Evolutionary conservation across 2,329 filamentous ascomycete species (phyloP).

Genomic region (Botryotinia globosa): DNA sequence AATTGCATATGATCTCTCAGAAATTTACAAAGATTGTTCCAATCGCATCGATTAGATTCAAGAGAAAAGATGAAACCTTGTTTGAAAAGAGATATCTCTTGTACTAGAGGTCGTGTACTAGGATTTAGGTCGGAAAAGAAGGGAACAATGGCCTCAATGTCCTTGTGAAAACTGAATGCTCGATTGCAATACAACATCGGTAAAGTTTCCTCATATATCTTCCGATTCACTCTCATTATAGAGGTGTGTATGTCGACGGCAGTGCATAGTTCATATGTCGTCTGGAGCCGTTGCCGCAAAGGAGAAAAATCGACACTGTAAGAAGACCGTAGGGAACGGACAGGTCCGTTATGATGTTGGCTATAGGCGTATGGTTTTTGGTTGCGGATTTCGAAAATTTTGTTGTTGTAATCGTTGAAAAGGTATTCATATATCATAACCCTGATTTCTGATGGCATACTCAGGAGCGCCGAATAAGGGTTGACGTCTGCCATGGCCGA

Average conservation of each 20-base stretch:
- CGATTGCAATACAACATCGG: conserved; percentile 55
- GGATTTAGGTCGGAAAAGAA: conserved; percentile 58
- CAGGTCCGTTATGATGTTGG: conserved; percentile 7
- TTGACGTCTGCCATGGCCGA: neutral
- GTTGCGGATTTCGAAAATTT: conserved; percentile 44
- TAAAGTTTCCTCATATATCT: conserved; percentile 54
- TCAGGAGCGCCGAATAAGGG: conserved; percentile 27
- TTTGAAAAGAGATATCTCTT: conserved; percentile 54
- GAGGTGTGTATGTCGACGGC: conserved; percentile 44
- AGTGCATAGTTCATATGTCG: conserved; percentile 54
- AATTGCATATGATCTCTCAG: conserved; percentile 43
- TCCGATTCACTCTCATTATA: conserved; percentile 47
- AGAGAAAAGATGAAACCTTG: conserved; percentile 51
- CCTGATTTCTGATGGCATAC: conserved; percentile 33
- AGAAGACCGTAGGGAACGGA: conserved; percentile 36
- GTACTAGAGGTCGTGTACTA: conserved; percentile 47
- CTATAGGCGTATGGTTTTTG: conserved; percentile 32
- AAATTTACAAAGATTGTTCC: conserved; percentile 51
- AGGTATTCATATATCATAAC: conserved; percentile 41
- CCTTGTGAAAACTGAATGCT: conserved; percentile 57
- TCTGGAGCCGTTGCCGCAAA: conserved; percentile 45
- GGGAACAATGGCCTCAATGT: conserved; percentile 58
- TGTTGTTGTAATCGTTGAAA: conserved; percentile 41
- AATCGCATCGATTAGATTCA: conserved; percentile 55
- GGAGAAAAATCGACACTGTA: conserved; percentile 45